A percentile compares a stretch with the other conserved stretches of the same genome.
These are phyloP conservation scores for Wickerhamomyces sp. DNA, from an alignment of 1,139 yeast species.

Conservation along the genomic window DNA sequence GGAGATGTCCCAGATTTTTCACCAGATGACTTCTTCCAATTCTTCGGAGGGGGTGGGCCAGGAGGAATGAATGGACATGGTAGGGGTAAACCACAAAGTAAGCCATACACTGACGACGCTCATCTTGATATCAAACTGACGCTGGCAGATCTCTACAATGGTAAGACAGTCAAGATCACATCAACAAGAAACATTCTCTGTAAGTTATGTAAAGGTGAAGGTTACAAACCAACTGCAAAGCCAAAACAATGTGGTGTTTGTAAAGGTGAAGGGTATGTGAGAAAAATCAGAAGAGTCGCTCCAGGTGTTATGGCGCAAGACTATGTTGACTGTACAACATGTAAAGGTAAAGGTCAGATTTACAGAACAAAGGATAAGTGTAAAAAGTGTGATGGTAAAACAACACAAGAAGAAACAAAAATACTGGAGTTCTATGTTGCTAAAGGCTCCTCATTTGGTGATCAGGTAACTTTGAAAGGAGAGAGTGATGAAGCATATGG, in stretches of 20 bases:
- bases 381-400: slow-evolving; percentile 66
- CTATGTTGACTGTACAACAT: slow-evolving; percentile 57
- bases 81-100: slow-evolving; percentile 10
- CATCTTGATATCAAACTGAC: slow-evolving; percentile 57
- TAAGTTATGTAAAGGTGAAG: slow-evolving; percentile 66
- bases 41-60: slow-evolving; percentile 45
- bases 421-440: slow-evolving; percentile 74
- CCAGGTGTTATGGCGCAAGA: slow-evolving; percentile 74
- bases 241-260: slow-evolving; percentile 60
- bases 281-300: slow-evolving; percentile 60
- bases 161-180: slow-evolving; percentile 73
- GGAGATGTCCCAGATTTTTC: slow-evolving; percentile 34
- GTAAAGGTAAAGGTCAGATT: slow-evolving; percentile 68
- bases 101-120: slow-evolving; percentile 57
- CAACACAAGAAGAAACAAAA: slow-evolving; percentile 61
- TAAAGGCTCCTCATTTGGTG: slow-evolving; percentile 65
- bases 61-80: slow-evolving; percentile 18
- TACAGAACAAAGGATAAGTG: slow-evolving; percentile 69
- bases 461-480: slow-evolving; percentile 52
- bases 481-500: slow-evolving; percentile 82
- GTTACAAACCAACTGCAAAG: slow-evolving; percentile 62
- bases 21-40: slow-evolving; percentile 69
- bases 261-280: slow-evolving; percentile 64
- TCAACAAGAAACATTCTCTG: slow-evolving; percentile 74
- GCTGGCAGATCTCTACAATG: slow-evolving; percentile 73